Base-by-base conservation (phyloP, 208 protist genomes). In the Acanthamoeba divionensis region DNA sequence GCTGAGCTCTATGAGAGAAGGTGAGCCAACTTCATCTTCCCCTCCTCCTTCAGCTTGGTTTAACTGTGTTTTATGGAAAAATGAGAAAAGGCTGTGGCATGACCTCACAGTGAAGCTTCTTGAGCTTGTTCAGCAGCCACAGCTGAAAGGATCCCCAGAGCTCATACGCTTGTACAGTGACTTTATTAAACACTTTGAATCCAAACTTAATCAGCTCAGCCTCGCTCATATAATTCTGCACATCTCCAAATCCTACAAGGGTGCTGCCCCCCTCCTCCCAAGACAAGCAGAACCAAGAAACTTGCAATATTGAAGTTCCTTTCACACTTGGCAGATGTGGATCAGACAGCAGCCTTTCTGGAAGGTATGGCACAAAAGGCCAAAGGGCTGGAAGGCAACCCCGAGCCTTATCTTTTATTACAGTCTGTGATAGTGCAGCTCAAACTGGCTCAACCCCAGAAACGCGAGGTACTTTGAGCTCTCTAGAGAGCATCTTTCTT, bases 141-240 rank as follows among this genome's bases (percentile, higher is more conserved):
- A 71, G 21, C 38, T 89, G 21, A 71, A 71, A 47, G 41, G 52
- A 9, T 36, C 31, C 36, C 33, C 60, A 6, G 33, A 82, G 33
- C 41, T 90, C n/a, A 60, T 90, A 18, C 13, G 44, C 26, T 55
- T 92, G n/a, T 92, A 92, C 83, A 73, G 13, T 10, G 45, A 66
- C 26, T 92, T 92, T 60, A 50, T 92, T 24, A 48, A 36, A 29
- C 36, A 89, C 45, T 92, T 92, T 69, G 90, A 90, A 45, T 63
- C 44, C 63, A 92, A 92, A 62, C 24, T 92, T 60, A 92, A 92
- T 66, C 79, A 90, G 41, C 82, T 92, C n/a, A 73, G 55, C 52
- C 67, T 92, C 21, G 67, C 41, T 26, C 54, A 92, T n/a, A 92
- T 92, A 24, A 54, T 62, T 13, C 18, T 92, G 18, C 21, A 47